Evolutionary conservation across 2,329 filamentous ascomycete genomes (phyloP).

Genomic region (Pseudogymnoascus sp.): DNA sequence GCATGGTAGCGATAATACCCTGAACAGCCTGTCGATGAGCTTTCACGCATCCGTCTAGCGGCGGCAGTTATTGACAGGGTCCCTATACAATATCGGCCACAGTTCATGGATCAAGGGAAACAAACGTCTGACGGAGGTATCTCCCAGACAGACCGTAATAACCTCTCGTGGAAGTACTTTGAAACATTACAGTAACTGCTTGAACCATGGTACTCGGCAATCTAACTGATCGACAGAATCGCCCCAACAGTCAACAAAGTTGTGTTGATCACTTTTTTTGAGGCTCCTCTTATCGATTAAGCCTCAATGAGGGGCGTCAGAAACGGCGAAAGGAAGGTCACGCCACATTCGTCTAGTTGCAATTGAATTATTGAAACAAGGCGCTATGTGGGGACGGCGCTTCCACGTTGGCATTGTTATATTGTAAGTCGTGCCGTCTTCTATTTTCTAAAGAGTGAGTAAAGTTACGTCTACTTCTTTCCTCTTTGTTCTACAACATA

Average conservation of each 20-base stretch:
- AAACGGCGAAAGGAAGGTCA: neutral
- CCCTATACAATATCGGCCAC: neutral
- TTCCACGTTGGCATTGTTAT: neutral
- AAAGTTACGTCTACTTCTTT: neutral
- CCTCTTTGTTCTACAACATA: neutral
- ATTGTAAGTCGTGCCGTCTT: neutral
- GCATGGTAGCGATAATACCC: neutral
- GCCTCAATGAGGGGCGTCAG: neutral
- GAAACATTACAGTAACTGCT: neutral
- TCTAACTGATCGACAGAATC: neutral
- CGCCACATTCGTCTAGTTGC: neutral
- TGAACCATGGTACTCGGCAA: neutral
- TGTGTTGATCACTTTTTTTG: neutral
- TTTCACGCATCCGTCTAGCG: neutral
- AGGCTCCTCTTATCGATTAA: neutral
- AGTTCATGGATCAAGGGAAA: neutral
- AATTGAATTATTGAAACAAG: neutral
- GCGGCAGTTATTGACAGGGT: slow-evolving; percentile 2
- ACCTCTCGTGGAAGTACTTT: neutral
- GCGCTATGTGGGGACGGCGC: neutral
- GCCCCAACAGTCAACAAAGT: neutral
- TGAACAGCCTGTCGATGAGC: neutral
- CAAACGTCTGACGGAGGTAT: neutral
- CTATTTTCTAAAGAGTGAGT: neutral
- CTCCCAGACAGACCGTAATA: neutral